A percentile compares a stretch with the other conserved stretches of the same genome.
phyloP scores from a whole-genome alignment of 805 yeast species.

The Candida wancherniae region DNA sequence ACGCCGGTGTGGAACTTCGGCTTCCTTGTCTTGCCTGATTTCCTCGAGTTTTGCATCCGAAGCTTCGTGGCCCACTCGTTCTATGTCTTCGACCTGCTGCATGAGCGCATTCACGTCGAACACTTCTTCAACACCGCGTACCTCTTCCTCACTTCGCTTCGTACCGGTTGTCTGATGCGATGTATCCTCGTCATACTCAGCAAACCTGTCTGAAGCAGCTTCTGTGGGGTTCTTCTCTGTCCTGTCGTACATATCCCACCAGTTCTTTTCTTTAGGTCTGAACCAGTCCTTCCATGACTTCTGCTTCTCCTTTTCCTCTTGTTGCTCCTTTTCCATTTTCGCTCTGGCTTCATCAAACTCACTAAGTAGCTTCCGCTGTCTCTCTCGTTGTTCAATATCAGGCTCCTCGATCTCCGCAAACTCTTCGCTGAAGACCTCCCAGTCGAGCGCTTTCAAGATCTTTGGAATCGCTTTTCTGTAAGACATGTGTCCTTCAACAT shows the following conservation, averaged over 20 bases:
- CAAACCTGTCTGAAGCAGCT: conserved; percentile 5
- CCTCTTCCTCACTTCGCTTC: conserved; percentile 4
- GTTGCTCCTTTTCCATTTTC: conserved; percentile 45
- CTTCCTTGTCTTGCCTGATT: conserved; percentile 7
- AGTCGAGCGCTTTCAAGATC: conserved; percentile 60
- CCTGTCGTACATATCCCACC: conserved; percentile 54
- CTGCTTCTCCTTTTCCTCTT: conserved; percentile 25
- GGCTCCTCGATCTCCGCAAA: conserved; percentile 96
- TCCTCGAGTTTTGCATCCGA: conserved; percentile 7
- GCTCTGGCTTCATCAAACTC: conserved; percentile 86
- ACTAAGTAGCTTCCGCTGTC: conserved; percentile 72
- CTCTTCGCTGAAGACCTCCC: conserved; percentile 84
- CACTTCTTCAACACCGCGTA: conserved; percentile 16
- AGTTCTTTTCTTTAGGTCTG: conserved; percentile 45
- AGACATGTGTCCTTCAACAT: conserved; percentile 95
- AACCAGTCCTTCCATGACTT: conserved; percentile 49
- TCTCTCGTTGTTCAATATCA: conserved; percentile 79
- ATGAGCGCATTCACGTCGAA: conserved; percentile 44
- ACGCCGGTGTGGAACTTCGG: conserved; percentile 1
- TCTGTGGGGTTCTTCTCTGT: conserved; percentile 11
- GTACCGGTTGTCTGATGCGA: conserved; percentile 11
- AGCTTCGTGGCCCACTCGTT: conserved; percentile 26
- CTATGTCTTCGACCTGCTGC: conserved; percentile 43
- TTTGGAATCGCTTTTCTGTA: conserved; percentile 92
- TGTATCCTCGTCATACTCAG: conserved; percentile 14